phyloP scores from a whole-genome alignment of 805 yeast genomes.

The Priceomyces melissophilus region DNA sequence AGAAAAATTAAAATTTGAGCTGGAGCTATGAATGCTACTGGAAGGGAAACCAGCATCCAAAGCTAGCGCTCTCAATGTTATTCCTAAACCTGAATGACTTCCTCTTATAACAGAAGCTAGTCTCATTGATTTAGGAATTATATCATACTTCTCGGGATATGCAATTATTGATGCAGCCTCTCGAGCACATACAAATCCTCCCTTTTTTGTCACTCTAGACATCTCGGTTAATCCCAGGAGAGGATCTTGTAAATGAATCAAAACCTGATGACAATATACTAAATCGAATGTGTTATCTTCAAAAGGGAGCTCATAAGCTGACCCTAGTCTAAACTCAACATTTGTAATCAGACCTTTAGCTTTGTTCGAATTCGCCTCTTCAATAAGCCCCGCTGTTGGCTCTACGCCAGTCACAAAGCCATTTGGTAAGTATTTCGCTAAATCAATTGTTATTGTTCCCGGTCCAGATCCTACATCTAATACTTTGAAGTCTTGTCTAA shows the following conservation, averaged over 20 bases:
- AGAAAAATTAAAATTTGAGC: constrained; percentile 13
- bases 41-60: constrained; percentile 16
- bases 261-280: constrained; percentile 35
- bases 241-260: constrained; percentile 33
- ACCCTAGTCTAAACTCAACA: constrained; percentile 25
- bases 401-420: constrained; percentile 32
- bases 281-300: constrained; percentile 35
- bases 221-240: constrained; percentile 29
- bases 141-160: constrained; percentile 15
- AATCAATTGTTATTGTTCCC: constrained; percentile 35
- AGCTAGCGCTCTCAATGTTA: constrained; percentile 13
- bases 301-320: constrained; percentile 27
- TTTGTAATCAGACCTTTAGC: constrained; percentile 8
- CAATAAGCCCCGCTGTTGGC: constrained; percentile 25
- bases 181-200: constrained; percentile 28
- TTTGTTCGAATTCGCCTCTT: constrained; percentile 15
- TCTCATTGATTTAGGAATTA: constrained; percentile 1
- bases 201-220: constrained; percentile 30
- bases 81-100: constrained; percentile 14
- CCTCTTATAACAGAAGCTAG: constrained; percentile 8
- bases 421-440: constrained; percentile 25
- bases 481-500: constrained; percentile 21
- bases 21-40: constrained; percentile 6
- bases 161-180: constrained; percentile 16
- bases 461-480: constrained; percentile 46